Base-by-base conservation (phyloP, 139 green algal genomes). In the Marvania coccoides region DNA sequence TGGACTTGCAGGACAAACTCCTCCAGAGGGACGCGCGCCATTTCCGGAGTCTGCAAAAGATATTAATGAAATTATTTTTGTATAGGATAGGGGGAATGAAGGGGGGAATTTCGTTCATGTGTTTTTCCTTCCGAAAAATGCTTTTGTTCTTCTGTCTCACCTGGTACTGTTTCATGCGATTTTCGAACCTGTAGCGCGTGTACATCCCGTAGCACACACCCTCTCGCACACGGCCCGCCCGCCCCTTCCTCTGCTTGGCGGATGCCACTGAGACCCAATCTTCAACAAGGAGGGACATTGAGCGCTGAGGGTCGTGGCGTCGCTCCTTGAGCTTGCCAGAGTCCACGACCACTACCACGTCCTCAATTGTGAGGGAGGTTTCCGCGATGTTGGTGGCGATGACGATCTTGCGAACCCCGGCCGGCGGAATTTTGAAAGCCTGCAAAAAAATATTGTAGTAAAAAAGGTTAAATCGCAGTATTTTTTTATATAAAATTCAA, bases 331-430 rank as follows among this genome's bases (percentile, higher is more conserved):
- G 71, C 65, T 87, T 83, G 30, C 91, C 91, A 23, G 53, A 69
- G 66, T 97, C 90, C 24, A 98, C 76, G 15, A 98, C 92, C 53
- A 83, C 90, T 28, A 96, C 89, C 12, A 98, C 85, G 58, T 98
- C 93, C 59, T 97, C 89, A 60, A 98, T 95, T 0, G 92, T 98
- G 29, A 99, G 74, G 34, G 71, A 89, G 15, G 94, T 99, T 79
- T 99, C 94, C 0, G 94, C 94, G 48, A 98, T 98, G 81, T 97
- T 98, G 58, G 93, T 98, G 23, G 91, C 77, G 58, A 97, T 69
- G 38, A 98, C 87, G 13, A 97, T 77, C 68, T 96, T 95, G 56
- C 87, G 80, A 26, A 79, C 64, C n/a, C 74, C 71, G 3, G 35
- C 3, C 0, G 80, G 80, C 12, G 80, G 80, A n/a, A 40, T 15